A percentile compares a stretch with the other conserved stretches of the same genome.
phyloP scores from a whole-genome alignment of 1,139 yeast species.

The Kodamaea derodonti region DNA sequence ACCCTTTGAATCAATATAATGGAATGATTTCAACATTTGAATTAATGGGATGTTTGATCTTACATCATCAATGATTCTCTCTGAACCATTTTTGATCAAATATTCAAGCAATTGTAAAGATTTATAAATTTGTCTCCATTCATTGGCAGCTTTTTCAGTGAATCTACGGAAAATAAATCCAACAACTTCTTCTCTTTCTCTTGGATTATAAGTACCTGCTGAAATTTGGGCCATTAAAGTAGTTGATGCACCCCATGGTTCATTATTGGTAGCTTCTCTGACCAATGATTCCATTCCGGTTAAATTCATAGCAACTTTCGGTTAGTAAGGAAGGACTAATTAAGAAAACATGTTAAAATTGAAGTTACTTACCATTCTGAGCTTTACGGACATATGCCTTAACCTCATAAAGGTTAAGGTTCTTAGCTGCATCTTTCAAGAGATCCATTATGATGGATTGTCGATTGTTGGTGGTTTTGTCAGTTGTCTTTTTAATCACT shows the following conservation, averaged over 20 bases:
- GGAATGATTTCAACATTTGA: constrained; percentile 89
- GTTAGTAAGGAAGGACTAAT: constrained; percentile 11
- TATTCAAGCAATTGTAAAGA: constrained; percentile 88
- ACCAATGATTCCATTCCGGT: constrained; percentile 96
- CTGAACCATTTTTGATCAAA: constrained; percentile 87
- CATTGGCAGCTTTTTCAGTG: constrained; percentile 91
- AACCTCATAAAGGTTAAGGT: constrained; percentile 87
- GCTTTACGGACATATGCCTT: constrained; percentile 97
- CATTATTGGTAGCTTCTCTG: constrained; percentile 96
- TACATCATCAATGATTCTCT: constrained; percentile 92
- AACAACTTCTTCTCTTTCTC: constrained; percentile 74
- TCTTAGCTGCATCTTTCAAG: constrained; percentile 69
- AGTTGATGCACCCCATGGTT: constrained; percentile 99
- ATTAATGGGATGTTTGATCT: constrained; percentile 78
- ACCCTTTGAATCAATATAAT: constrained; percentile 89
- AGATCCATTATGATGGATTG: constrained; percentile 51
- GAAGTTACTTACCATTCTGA: constrained; percentile 62
- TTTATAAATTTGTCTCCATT: constrained; percentile 98
- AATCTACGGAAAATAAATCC: constrained; percentile 75
- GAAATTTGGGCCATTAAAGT: constrained; percentile 93
- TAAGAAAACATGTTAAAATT: background rate
- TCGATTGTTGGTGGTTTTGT: background rate
- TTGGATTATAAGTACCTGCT: constrained; percentile 85
- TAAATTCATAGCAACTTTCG: constrained; percentile 73
- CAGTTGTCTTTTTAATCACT: constrained; percentile 1